Percentiles rank a stretch among this genome's conserved stretches.
Evolutionary conservation across 2,329 filamentous ascomycete species (phyloP).

Genomic region (Fusarium stilboides): DNA sequence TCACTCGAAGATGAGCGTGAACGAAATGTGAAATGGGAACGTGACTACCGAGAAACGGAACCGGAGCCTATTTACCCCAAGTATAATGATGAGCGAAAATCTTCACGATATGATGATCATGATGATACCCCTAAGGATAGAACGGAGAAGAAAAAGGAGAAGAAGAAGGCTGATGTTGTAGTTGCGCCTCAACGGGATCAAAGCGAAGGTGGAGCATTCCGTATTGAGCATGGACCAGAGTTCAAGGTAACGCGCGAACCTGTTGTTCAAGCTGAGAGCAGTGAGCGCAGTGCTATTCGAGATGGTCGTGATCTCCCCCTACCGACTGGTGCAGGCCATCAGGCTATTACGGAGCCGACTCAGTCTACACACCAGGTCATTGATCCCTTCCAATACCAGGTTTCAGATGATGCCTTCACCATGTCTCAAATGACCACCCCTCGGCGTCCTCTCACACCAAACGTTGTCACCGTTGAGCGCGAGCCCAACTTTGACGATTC

Average conservation of each 20-base stretch:
- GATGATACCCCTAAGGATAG: constrained; percentile 51
- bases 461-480: constrained; percentile 68
- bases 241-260: constrained; percentile 44
- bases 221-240: constrained; percentile 52
- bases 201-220: constrained; percentile 49
- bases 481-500: constrained; percentile 65
- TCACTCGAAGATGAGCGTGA: constrained; percentile 35
- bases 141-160: constrained; percentile 38
- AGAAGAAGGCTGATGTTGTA: constrained; percentile 48
- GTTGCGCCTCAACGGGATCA: constrained; percentile 45
- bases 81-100: constrained; percentile 51
- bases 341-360: constrained; percentile 47
- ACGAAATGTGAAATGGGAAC: constrained; percentile 40
- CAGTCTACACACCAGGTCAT: constrained; percentile 53
- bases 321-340: constrained; percentile 50
- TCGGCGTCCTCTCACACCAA: constrained; percentile 63
- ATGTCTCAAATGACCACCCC: constrained; percentile 60
- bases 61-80: constrained; percentile 51
- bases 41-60: constrained; percentile 50
- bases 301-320: constrained; percentile 50
- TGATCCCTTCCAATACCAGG: constrained; percentile 73
- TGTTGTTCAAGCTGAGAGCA: constrained; percentile 43
- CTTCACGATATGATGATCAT: constrained; percentile 54
- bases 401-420: constrained; percentile 66
- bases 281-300: constrained; percentile 45